Conservation (phyloP, 2,329 filamentous ascomycete species). For the Orbilia ellipsospora region DNA sequence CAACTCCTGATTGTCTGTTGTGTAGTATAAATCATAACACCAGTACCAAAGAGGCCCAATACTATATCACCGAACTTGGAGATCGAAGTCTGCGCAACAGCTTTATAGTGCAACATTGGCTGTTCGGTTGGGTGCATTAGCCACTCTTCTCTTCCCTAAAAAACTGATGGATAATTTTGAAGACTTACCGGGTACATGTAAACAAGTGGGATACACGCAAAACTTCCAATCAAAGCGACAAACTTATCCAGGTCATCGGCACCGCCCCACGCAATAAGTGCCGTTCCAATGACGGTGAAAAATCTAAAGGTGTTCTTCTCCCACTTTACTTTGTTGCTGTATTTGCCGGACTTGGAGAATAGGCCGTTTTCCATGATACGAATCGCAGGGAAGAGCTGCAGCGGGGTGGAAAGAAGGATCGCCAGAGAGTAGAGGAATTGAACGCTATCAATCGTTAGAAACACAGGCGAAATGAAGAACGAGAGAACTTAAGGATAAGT, state of each 20-base stretch:
- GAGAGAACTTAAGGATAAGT: background rate
- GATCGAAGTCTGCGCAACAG: constrained; percentile 74
- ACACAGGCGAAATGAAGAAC: background rate
- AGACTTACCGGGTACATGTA: constrained; percentile 94
- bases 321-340: constrained; percentile 99
- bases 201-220: constrained; percentile 95
- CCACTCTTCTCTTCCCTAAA: constrained; percentile 60
- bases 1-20: constrained; percentile 86
- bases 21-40: constrained; percentile 94
- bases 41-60: constrained; percentile 82
- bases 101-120: constrained; percentile 79
- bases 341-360: constrained; percentile 78
- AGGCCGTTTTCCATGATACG: constrained; percentile 94
- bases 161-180: background rate
- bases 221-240: constrained; percentile 93
- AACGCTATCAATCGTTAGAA: constrained; percentile 65
- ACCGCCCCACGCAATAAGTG: constrained; percentile 88
- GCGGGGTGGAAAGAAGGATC: constrained; percentile 92
- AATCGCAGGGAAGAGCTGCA: constrained; percentile 98
- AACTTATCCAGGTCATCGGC: constrained; percentile 97
- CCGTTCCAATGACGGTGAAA: constrained; percentile 87
- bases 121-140: constrained; percentile 62
- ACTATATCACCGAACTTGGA: constrained; percentile 78
- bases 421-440: constrained; percentile 98
- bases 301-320: constrained; percentile 98